Evolutionary conservation across 1,284 basidiomycete species (phyloP).

Genomic region (Schizopora paradoxa): DNA sequence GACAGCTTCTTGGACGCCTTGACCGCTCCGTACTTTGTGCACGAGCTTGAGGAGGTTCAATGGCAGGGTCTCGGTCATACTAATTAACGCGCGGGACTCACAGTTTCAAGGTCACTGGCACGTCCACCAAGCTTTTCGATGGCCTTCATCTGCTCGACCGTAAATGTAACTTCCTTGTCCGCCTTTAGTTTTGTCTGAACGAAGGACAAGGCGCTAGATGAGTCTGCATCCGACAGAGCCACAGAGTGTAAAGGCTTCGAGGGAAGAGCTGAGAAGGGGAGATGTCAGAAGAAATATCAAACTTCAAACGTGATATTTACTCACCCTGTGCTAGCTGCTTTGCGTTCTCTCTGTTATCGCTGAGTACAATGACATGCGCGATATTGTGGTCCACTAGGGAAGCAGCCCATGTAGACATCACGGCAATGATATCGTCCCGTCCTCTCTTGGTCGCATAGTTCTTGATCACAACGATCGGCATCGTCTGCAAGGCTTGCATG

Average conservation of each 20-base stretch:
- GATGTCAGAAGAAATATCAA: constrained; percentile 4
- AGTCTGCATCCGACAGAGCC: constrained; percentile 81
- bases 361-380: constrained; percentile 90
- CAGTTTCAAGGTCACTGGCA: constrained; percentile 80
- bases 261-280: constrained; percentile 60
- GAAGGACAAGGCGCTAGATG: constrained; percentile 72
- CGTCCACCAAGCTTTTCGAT: constrained; percentile 81
- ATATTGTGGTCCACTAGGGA: constrained; percentile 76
- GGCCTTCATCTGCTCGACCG: constrained; percentile 45
- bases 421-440: constrained; percentile 68
- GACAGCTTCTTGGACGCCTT: constrained; percentile 72
- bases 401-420: constrained; percentile 84
- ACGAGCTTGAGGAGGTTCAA: constrained; percentile 50
- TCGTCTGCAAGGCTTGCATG: constrained; percentile 46
- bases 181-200: constrained; percentile 74
- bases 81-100: constrained; percentile 32
- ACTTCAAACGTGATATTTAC: constrained; percentile 12
- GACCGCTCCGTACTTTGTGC: constrained; percentile 78
- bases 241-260: constrained; percentile 81
- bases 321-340: constrained; percentile 79
- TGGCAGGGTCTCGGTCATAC: neutral
- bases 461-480: constrained; percentile 84
- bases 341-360: constrained; percentile 84
- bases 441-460: constrained; percentile 70
- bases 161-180: constrained; percentile 47